Evolutionary conservation across 495 filamentous ascomycete species (phyloP).

Genomic region (Sordaria brevicollis): DNA sequence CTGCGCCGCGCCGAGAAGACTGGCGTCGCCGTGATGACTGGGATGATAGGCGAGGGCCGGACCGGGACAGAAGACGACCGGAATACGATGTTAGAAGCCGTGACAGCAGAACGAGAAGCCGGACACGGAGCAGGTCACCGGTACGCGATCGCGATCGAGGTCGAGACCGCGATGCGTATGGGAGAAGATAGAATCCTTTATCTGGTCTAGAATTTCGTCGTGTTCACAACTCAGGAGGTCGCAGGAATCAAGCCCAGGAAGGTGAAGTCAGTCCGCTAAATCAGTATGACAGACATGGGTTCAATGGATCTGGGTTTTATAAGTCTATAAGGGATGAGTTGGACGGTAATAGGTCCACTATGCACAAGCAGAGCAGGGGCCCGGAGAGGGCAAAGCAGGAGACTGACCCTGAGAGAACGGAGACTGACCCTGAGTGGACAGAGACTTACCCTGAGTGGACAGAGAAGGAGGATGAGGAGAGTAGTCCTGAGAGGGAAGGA

Average conservation of each 20-base stretch:
- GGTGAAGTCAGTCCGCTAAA: not conserved
- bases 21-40: constrained; percentile 35
- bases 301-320: no score
- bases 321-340: not conserved
- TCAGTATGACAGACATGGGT: no score
- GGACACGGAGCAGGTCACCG: constrained; percentile 35
- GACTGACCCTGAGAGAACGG: no score
- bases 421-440: no score
- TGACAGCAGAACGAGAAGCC: constrained; percentile 35
- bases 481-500: no score
- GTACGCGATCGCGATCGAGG: constrained; percentile 30
- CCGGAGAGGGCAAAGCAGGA: no score
- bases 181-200: constrained; percentile 23
- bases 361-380: no score
- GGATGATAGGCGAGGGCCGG: constrained; percentile 30
- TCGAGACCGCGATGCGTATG: constrained; percentile 32
- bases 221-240: no score
- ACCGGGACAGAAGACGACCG: constrained; percentile 16
- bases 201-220: not conserved
- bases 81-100: constrained; percentile 41
- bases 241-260: no score
- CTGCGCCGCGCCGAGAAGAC: constrained; percentile 31
- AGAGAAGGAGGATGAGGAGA: no score
- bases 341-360: no score
- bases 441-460: no score